A percentile compares a stretch with the other conserved stretches of the same genome.
phyloP scores from a whole-genome alignment of 2,329 filamentous ascomycete genomes.

The Coniochaeta prunicola region DNA sequence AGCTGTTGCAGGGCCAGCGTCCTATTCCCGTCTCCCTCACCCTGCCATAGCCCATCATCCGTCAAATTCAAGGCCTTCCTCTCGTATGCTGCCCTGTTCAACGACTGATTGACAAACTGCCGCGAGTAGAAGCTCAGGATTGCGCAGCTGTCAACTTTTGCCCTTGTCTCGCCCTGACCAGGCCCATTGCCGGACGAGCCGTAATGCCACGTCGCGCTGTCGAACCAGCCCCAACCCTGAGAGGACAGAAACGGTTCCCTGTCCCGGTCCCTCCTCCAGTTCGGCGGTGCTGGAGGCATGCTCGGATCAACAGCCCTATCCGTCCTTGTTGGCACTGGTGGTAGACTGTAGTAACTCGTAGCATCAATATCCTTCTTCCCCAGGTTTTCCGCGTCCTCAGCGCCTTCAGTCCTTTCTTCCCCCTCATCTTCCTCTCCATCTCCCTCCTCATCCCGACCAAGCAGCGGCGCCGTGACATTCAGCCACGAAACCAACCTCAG shows the following conservation, averaged over 20 bases:
- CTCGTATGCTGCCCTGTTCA: constrained; percentile 24
- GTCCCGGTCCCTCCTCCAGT: constrained; percentile 20
- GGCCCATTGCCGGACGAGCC: constrained; percentile 27
- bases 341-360: constrained; percentile 26
- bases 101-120: constrained; percentile 20
- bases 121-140: constrained; percentile 38
- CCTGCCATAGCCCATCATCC: constrained; percentile 28
- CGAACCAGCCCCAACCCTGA: constrained; percentile 37
- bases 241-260: constrained; percentile 31
- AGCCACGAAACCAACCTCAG: constrained; percentile 33
- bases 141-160: constrained; percentile 31
- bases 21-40: constrained; percentile 13
- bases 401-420: not conserved
- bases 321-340: constrained; percentile 26
- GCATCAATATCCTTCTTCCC: not conserved
- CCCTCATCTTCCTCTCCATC: not conserved
- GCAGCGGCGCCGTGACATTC: constrained; percentile 37
- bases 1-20: constrained; percentile 22
- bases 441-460: constrained; percentile 12
- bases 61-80: constrained; percentile 31
- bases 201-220: constrained; percentile 34
- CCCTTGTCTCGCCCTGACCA: constrained; percentile 33
- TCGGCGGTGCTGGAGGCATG: constrained; percentile 25
- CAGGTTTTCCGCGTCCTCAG: not conserved
- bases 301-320: constrained; percentile 24